Percentiles rank a stretch among this genome's conserved stretches.
phyloP scores from a whole-genome alignment of 257 asterid species.

The Schizonepeta tenuifolia region DNA sequence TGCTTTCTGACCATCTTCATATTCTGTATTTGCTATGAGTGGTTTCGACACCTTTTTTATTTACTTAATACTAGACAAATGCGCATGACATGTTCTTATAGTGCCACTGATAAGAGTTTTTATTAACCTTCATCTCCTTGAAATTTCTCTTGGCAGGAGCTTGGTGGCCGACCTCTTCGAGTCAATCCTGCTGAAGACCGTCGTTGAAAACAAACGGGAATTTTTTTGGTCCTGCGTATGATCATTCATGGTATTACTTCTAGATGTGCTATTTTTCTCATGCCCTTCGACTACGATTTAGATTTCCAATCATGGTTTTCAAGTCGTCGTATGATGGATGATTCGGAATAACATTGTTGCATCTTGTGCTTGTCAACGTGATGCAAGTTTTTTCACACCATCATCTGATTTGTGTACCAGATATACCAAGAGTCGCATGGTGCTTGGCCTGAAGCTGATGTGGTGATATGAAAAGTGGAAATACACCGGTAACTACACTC shows the following conservation, averaged over 20 bases:
- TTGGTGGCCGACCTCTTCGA: conserved; percentile 58
- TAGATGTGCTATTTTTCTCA: neutral
- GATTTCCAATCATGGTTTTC: neutral
- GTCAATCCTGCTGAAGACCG: conserved; percentile 66
- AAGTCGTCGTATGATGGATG: neutral
- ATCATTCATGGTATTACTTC: conserved; percentile 32
- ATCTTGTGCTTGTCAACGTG: neutral
- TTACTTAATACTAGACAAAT: no score
- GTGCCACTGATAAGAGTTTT: neutral
- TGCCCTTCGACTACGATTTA: neutral
- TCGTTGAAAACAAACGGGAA: conserved; percentile 33
- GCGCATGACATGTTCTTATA: no score
- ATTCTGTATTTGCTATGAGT: no score
- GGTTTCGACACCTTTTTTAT: no score
- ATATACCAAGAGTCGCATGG: conserved; percentile 28
- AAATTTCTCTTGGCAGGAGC: conserved; percentile 49
- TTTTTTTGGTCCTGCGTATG: conserved; percentile 13
- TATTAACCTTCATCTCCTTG: neutral
- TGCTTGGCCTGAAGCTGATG: conserved; percentile 27
- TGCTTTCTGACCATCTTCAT: no score
- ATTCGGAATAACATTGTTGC: neutral
- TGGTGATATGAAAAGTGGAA: conserved; percentile 29
- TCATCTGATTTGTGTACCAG: conserved; percentile 34
- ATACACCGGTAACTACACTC: conserved; percentile 19
- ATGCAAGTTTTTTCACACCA: no score